Evolutionary conservation across 208 protist species (phyloP).

Genomic region (Trypanosoma scelopori): DNA sequence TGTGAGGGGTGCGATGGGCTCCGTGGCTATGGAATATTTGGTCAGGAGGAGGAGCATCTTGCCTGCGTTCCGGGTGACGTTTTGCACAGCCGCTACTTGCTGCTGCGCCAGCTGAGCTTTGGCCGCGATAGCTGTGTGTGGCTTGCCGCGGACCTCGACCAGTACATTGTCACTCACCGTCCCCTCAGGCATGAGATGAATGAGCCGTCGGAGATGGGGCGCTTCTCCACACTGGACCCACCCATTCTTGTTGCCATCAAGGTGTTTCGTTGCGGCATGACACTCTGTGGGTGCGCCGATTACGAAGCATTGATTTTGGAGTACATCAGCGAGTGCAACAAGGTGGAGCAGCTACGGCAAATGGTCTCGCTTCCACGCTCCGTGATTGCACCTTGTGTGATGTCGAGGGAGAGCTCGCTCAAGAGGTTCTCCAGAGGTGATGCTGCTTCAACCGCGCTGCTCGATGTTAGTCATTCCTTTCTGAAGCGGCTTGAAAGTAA

Average conservation of each 20-base stretch:
- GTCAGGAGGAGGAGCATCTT: slow-evolving; percentile 49
- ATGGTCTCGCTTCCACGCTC: slow-evolving; percentile 11
- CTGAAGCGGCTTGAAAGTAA: not conserved
- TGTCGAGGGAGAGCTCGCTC: not conserved
- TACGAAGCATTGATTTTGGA: slow-evolving; percentile 48
- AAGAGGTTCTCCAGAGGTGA: not conserved
- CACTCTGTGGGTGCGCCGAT: slow-evolving; percentile 39
- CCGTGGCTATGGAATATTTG: slow-evolving; percentile 42
- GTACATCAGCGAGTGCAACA: slow-evolving; percentile 53
- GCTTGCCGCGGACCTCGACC: slow-evolving; percentile 64
- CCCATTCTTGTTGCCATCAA: slow-evolving; percentile 77
- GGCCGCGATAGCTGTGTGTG: slow-evolving; percentile 63
- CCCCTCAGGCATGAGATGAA: slow-evolving; percentile 42
- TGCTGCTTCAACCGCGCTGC: not conserved
- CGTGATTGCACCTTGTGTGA: not conserved
- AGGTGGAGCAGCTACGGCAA: slow-evolving; percentile 29
- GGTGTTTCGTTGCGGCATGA: slow-evolving; percentile 54
- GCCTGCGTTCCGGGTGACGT: slow-evolving; percentile 62
- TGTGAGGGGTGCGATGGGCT: slow-evolving; percentile 17
- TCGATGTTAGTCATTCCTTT: not conserved
- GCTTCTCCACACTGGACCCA: slow-evolving; percentile 36
- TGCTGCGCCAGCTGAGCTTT: slow-evolving; percentile 49
- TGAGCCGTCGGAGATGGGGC: slow-evolving; percentile 32
- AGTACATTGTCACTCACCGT: slow-evolving; percentile 41
- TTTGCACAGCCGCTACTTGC: slow-evolving; percentile 55